Base-by-base conservation (phyloP, 495 filamentous ascomycete species). In the Penicillium canescens region DNA sequence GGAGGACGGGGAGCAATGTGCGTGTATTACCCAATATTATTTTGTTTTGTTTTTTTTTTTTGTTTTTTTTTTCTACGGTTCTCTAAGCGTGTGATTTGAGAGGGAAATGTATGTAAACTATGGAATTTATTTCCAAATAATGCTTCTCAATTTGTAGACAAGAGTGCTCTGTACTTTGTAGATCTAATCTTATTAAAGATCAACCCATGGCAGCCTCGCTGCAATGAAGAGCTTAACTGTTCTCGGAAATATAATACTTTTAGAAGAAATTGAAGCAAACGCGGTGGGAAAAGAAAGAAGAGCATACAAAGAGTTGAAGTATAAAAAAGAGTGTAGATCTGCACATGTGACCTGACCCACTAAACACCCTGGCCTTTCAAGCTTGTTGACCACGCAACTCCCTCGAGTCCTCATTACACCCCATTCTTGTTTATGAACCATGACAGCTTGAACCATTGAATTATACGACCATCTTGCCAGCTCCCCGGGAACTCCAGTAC, bases 271-370 rank as follows among this genome's bases (percentile, higher is more conserved):
- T 8, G 2, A 31, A 31, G 28, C 7, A 31, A 31, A 31, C 2
- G 28, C 28, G 9, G 28, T 24, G 3, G 23, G 7, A 7, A 21
- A 41, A 18, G 38, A 41, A 18, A 14, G 38, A 18, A 23, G 38
- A 41, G 38, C 21, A 24, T 24, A 23, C 3, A 20, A 11, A 42
- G 24, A 13, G 5, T 23, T 6, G 40, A 42, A 39, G 35, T 47
- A 47, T 42, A 38, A 23, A 26, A 16, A 26, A 48, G 35, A 23
- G 5, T 43, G 41, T 28, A 42, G 40, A 26, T 24, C 12, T 12
- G 60, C 57, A 57, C 63, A 66, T 66, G 63, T 66, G 63, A 66
- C 57, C 43, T 46, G 61, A 66, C 61, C 63, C 63, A 66, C 63
- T 59, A 57, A 61, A 64, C 63, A 66, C 63, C 49, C 63, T 66